Percentiles rank a stretch among this genome's conserved stretches.
Evolutionary conservation across 2,329 filamentous ascomycete species (phyloP).

Genomic region (Lasiodiplodia hormozganensis): DNA sequence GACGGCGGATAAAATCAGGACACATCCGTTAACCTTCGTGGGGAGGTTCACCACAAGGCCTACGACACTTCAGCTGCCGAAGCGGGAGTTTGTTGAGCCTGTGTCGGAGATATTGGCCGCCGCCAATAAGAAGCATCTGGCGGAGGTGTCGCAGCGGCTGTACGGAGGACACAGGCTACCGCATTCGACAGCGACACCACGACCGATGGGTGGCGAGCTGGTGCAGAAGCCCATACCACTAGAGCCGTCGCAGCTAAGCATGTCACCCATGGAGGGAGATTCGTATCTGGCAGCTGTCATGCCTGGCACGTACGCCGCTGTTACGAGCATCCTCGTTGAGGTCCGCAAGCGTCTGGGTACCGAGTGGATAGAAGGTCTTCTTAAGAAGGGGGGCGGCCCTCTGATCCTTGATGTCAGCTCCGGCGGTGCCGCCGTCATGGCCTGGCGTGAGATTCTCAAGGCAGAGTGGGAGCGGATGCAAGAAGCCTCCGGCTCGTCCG

Average conservation of each 20-base stretch:
- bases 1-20: constrained; percentile 52
- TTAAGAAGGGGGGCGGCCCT: constrained; percentile 66
- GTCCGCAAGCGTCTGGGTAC: constrained; percentile 74
- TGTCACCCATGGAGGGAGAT: constrained; percentile 79
- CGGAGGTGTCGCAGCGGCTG: constrained; percentile 71
- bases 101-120: constrained; percentile 71
- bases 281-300: constrained; percentile 73
- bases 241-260: constrained; percentile 67
- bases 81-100: constrained; percentile 71
- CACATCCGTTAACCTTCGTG: constrained; percentile 75
- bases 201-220: constrained; percentile 57
- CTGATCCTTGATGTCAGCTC: constrained; percentile 77
- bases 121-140: constrained; percentile 74
- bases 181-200: constrained; percentile 75
- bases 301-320: constrained; percentile 73
- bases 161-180: constrained; percentile 83
- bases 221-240: constrained; percentile 71
- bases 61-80: constrained; percentile 76
- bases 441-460: constrained; percentile 78
- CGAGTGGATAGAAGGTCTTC: constrained; percentile 71
- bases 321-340: constrained; percentile 73
- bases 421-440: constrained; percentile 74
- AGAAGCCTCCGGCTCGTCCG: constrained; percentile 37
- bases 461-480: constrained; percentile 81
- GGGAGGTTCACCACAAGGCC: constrained; percentile 79